Percentiles rank a stretch among this genome's conserved stretches.
These are phyloP conservation scores for Jimgerdemannia lactiflua DNA, from an alignment of 192 early-diverging fungal species.

Conservation along the genomic window DNA sequence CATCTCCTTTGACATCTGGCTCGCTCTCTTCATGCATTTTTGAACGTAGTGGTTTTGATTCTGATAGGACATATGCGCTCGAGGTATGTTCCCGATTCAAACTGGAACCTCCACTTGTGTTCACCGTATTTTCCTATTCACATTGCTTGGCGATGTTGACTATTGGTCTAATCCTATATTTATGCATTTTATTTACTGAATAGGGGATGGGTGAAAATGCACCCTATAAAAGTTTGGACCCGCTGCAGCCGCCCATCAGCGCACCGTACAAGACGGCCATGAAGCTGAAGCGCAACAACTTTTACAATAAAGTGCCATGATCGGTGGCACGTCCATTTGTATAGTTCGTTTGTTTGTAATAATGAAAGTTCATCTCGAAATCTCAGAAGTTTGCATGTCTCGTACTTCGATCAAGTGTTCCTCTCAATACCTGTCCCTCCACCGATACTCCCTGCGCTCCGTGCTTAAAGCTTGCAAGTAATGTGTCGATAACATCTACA, in stretches of 20 bases:
- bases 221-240: constrained; percentile 48
- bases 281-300: constrained; percentile 69
- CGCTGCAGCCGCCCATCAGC: constrained; percentile 82
- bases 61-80: constrained; percentile 82
- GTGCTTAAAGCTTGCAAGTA: no score
- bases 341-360: not conserved
- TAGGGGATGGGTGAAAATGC: constrained; percentile 28
- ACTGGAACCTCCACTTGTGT: not conserved
- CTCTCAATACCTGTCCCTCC: no score
- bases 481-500: no score
- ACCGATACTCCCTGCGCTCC: no score
- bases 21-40: not conserved
- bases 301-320: constrained; percentile 52
- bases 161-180: not conserved
- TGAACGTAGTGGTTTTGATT: constrained; percentile 68
- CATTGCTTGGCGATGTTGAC: constrained; percentile 14
- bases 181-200: constrained; percentile 2
- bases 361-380: not conserved
- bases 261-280: constrained; percentile 88
- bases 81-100: constrained; percentile 28
- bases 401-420: no score
- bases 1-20: no score
- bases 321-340: no score
- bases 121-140: no score
- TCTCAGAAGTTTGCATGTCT: not conserved